Evolutionary conservation across 495 filamentous ascomycete species (phyloP), one percentile per base, ranked within the genome.

Genomic region (Penicillium daleae): DNA sequence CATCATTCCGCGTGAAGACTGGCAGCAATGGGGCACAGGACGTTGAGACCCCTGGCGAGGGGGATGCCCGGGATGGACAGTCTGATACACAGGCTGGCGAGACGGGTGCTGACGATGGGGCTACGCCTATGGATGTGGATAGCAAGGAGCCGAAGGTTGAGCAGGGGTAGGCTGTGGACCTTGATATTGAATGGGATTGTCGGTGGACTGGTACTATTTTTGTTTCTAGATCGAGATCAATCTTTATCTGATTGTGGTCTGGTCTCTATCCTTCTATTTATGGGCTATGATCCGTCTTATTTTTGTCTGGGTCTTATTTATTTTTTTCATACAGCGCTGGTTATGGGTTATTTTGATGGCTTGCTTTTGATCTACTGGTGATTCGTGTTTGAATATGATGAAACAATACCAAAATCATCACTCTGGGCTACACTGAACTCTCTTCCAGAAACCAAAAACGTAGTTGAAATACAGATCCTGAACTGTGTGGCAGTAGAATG

Each of bases 111-210:
- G 75, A 75, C 35, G 59, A 64, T 22, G 69, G 69, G 33, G 66
- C 75, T 42, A 76, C 73, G 24, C 76, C 76, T 8, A 79, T 79
- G 78, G 78, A 80, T 70, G 60, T 79, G 67, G 78, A 79, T 74
- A 59, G 63, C 17, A 77, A 76, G 57, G 74, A 72, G 63, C 61
- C 61, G 29, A 77, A 78, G 61, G 66, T 67, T 56, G 71, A 79
- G 57, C 51, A 62, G 58, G 72, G 68, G 57, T 54, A 40, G 42
- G 51, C 26, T 1, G 8, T 31, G 35, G 6, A 29, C 35, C 32
- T 33, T 21, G 21, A 19, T 40, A 55, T 12, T 44, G 19, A 42
- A 29, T 70, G 10, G 29, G n/a, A 22, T 17, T 35, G 19, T 66
- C 33, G 63, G 33, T 58, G 24, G 7, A 32, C 19, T 42, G 12